Evolutionary conservation across 805 yeast genomes (phyloP), one percentile per base, ranked within the genome.

Genomic region (Teunomyces kruisii): DNA sequence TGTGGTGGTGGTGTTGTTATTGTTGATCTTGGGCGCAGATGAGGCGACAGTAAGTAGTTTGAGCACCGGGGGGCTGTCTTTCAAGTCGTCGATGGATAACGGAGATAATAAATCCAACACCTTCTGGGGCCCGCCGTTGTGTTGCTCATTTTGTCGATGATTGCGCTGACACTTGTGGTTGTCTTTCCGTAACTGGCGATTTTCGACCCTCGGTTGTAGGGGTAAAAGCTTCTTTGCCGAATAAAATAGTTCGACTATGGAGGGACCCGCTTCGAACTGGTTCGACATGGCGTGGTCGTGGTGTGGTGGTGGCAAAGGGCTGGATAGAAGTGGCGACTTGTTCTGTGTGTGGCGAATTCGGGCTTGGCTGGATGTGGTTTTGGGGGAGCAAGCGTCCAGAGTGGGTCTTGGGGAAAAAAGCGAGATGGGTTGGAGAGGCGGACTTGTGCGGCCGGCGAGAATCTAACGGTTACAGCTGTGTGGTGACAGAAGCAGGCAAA

Each of bases 71-170:
- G 56, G 49, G 32, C 58, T 63, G 36, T 40, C 42, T 37, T 66
- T 62, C 45, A 64, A 48, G 50, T 68, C 75, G 42, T 69, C 72
- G 19, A 68, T 58, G 8, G 68, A 59, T 15, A 72, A 57, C 9
- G 77, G 77, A 50, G 72, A 69, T 43, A 72, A 58, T 38, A 72
- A 56, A 44, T 69, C 74, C 36, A 68, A 55, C 27, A 63, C 64
- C 36, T 62, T 61, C 42, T 35, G 38, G n/a, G 38, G 38, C 4
- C 38, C 36, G 8, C 36, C n/a, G 36, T 32, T 32, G 22, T 4
- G 22, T 17, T 17, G 27, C 13, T 35, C 28, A 6, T n/a, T 13
- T 6, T 52, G 52, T 38, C 45, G 54, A 16, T 49, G 46, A 13
- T 42, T 30, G 46, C 46, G 53, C 48, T 70, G 76, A 15, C 54